Evolutionary conservation across 345 rosid genomes (phyloP), one percentile per base, ranked within the genome.

Genomic region (Euphorbia tirucalli): DNA sequence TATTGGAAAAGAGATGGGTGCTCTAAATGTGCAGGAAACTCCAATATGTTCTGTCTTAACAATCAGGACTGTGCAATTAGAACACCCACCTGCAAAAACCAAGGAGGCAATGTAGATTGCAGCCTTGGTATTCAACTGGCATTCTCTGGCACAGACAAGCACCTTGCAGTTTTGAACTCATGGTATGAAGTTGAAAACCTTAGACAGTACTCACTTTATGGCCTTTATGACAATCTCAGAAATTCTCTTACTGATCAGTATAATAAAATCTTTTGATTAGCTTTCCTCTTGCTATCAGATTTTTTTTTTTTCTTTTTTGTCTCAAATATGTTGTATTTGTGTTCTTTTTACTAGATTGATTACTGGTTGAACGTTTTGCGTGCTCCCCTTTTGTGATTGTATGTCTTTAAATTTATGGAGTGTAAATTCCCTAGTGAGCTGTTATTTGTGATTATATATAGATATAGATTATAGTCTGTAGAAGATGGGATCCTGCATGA

Each of bases 1-100:
- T 91, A 88, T 75, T 93, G 99, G 98, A 93, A 96, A 82, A 88
- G 94, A 77, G 97, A 90, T 74, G 99, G 94, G 3, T 95, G 99
- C 60, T 79, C 97, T 24, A 83, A 83, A 76, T 95, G 99, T 78
- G 48, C 89, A 1, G 91, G 88, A 54, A 79, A 78, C 58, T 66
- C 87, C 0, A 83, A 50, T 58, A 86, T 86, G 22, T 94, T 86
- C 71, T 95, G 99, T 83, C 93, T 95, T 27, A 90, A 92, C 85
- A 81, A 85, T 14, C 89, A 84, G 69, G 92, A 90, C 68, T 95
- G 99, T 72, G 99, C 99, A 31, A 80, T 95, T 80, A 82, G 76
- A 71, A 78, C 91, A 28, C 18, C 85, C 30, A 77, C 39, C 81
- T 96, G 99, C 83, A 93, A 85, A 73, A 85, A 68, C 77, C 80